phyloP scores from a whole-genome alignment of 169 alveolate species.

The Plasmodium fragile region DNA sequence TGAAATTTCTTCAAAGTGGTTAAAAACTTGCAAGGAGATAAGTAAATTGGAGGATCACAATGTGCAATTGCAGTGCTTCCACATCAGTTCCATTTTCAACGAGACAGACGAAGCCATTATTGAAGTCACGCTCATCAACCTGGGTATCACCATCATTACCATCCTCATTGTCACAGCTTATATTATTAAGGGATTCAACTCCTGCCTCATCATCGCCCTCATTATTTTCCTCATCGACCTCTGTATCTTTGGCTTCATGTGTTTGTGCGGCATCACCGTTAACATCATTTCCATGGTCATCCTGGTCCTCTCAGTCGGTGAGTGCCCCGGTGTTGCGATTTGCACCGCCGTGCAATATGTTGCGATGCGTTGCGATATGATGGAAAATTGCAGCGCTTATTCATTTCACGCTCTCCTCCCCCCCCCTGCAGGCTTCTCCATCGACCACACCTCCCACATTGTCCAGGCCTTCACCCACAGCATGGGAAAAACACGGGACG shows the following conservation, averaged over 20 bases:
- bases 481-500: constrained; percentile 83
- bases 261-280: constrained; percentile 86
- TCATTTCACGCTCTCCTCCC: not conserved
- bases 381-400: not conserved
- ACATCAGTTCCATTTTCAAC: constrained; percentile 35
- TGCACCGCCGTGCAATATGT: no score
- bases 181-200: constrained; percentile 80
- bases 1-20: constrained; percentile 33
- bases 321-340: no score
- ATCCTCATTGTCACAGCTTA: constrained; percentile 81
- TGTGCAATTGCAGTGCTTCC: constrained; percentile 57
- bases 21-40: constrained; percentile 35
- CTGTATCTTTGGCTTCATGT: constrained; percentile 88
- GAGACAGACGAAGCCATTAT: constrained; percentile 60
- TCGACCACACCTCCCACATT: constrained; percentile 89
- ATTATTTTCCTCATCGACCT: constrained; percentile 84
- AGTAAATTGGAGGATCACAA: constrained; percentile 7
- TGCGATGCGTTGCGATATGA: no score
- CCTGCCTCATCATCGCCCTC: constrained; percentile 81
- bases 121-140: constrained; percentile 39
- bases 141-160: constrained; percentile 50
- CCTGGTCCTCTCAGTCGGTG: constrained; percentile 87
- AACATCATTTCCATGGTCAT: constrained; percentile 90
- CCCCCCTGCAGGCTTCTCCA: constrained; percentile 80
- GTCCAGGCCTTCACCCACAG: constrained; percentile 89